Evolutionary conservation across 2,329 filamentous ascomycete genomes (phyloP).

Genomic region (Allantophomopsis lycopodina): DNA sequence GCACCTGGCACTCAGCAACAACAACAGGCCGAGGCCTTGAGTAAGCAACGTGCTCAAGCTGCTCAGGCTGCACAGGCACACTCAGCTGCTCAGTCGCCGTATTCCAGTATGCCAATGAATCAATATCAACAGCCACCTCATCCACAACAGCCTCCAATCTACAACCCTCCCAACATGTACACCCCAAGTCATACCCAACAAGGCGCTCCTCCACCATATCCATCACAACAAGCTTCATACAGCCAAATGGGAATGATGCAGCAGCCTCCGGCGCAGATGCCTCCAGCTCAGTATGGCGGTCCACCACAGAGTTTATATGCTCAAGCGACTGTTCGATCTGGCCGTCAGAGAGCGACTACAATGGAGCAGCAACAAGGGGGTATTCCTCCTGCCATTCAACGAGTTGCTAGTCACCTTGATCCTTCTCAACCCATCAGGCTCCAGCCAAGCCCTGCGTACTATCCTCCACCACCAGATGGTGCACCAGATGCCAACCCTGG

Average conservation of each 20-base stretch:
- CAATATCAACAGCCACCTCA: conserved; percentile 32
- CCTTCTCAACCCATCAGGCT: conserved; percentile 86
- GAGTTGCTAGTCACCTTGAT: conserved; percentile 91
- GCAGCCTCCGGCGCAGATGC: conserved; percentile 48
- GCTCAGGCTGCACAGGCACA: conserved; percentile 57
- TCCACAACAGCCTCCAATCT: conserved; percentile 48
- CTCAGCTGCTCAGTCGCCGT: conserved; percentile 52
- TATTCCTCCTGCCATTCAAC: conserved; percentile 83
- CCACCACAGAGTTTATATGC: conserved; percentile 53
- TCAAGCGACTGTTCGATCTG: conserved; percentile 63
- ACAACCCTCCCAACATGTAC: conserved; percentile 76
- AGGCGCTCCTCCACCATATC: conserved; percentile 63
- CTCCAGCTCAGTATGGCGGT: conserved; percentile 51
- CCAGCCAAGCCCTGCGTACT: conserved; percentile 94
- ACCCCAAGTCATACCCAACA: conserved; percentile 40
- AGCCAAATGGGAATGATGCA: conserved; percentile 57
- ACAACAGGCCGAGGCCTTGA: conserved; percentile 84
- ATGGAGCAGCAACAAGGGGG: conserved; percentile 93
- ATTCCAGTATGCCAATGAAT: conserved; percentile 34
- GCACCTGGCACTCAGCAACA: conserved; percentile 92
- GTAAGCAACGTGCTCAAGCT: conserved; percentile 73
- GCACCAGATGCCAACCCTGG: conserved; percentile 46
- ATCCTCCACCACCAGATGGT: conserved; percentile 81
- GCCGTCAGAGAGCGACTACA: conserved; percentile 81
- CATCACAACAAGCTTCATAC: conserved; percentile 57